phyloP scores from a whole-genome alignment of 331 rosid genomes.

The Quercus tomentella region DNA sequence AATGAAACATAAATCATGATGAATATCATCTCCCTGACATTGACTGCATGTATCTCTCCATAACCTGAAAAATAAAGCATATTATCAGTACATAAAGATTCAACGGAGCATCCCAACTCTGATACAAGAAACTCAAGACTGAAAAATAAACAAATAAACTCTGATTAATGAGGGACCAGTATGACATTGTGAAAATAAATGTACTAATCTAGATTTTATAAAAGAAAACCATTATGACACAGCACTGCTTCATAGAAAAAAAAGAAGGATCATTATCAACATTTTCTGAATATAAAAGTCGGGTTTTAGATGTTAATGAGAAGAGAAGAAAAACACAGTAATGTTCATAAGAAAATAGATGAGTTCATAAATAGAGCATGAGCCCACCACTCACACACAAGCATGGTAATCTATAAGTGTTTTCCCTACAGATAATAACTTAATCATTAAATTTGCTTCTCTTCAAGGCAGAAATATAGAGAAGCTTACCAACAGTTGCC shows the following conservation, averaged over 20 bases:
- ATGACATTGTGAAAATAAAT: neutral
- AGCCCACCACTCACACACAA: too few species aligned
- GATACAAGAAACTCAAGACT: neutral
- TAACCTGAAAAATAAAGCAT: slow-evolving; percentile 37
- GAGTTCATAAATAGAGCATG: neutral
- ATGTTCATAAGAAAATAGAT: neutral
- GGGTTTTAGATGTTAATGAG: neutral
- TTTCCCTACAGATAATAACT: neutral
- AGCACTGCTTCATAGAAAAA: neutral
- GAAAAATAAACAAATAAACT: neutral
- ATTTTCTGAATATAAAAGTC: neutral
- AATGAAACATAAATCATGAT: slow-evolving; percentile 59
- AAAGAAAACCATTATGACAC: neutral
- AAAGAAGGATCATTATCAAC: neutral
- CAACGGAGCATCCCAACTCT: neutral
- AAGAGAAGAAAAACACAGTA: neutral
- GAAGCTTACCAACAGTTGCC: slow-evolving; percentile 59
- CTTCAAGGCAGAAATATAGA: neutral
- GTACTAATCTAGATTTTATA: neutral
- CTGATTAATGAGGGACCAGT: neutral
- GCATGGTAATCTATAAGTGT: neutral
- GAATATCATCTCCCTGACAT: slow-evolving; percentile 70
- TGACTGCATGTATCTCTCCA: slow-evolving; percentile 70
- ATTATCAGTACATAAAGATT: neutral
- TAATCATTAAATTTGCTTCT: neutral